phyloP scores from a whole-genome alignment of 2,329 filamentous ascomycete genomes.

The Xenosphaeropsis pyriputrescens region DNA sequence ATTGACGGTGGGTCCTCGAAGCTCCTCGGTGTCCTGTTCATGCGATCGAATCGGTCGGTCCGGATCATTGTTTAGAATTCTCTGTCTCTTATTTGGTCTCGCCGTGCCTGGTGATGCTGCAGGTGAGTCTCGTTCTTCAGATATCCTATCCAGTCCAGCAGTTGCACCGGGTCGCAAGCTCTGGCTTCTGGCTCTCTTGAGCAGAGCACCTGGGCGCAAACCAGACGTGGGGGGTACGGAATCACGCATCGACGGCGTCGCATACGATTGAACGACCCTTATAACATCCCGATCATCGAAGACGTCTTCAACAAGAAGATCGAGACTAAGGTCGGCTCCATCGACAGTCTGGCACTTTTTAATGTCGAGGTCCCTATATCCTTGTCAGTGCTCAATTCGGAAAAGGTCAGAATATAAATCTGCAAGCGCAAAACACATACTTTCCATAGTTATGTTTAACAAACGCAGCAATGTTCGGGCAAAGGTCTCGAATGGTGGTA shows the following conservation, averaged over 20 bases:
- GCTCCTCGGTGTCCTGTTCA: conserved; percentile 8
- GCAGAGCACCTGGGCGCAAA: conserved; percentile 7
- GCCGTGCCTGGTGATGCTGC: conserved; percentile 2
- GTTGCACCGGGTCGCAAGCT: conserved; percentile 4
- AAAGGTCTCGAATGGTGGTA: background rate
- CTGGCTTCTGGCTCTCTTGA: conserved; percentile 11
- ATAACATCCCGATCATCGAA: conserved; percentile 3
- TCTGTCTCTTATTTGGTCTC: conserved; percentile 14
- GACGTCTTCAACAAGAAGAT: background rate
- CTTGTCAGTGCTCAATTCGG: background rate
- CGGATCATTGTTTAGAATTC: conserved; percentile 10
- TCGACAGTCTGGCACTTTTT: background rate
- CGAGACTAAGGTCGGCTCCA: background rate
- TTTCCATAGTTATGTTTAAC: background rate
- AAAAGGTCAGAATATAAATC: background rate
- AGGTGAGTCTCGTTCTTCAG: background rate
- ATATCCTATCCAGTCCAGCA: background rate
- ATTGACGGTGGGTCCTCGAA: conserved; percentile 1
- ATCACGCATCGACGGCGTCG: conserved; percentile 11
- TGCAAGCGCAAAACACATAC: background rate
- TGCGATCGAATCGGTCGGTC: conserved; percentile 16
- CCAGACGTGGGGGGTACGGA: conserved; percentile 17
- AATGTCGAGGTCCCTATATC: background rate
- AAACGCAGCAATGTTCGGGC: background rate
- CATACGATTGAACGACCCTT: conserved; percentile 14